These are phyloP conservation scores for Ochromonas danica DNA, from an alignment of 108 stramenopile genomes.

Conservation along the genomic window DNA sequence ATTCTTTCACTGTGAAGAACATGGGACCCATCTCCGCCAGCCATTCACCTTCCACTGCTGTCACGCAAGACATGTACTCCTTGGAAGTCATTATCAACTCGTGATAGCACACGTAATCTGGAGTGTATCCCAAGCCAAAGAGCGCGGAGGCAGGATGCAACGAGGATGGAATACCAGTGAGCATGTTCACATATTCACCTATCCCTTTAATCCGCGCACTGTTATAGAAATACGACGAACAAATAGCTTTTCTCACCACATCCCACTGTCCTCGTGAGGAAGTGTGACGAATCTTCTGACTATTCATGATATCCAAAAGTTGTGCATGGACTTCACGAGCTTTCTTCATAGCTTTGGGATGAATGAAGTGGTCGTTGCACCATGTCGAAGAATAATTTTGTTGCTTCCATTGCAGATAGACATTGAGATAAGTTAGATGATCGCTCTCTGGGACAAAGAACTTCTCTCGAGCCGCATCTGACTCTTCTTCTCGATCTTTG, in stretches of 20 bases:
- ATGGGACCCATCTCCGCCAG: constrained; percentile 96
- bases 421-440: constrained; percentile 93
- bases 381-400: constrained; percentile 85
- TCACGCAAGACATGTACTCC: constrained; percentile 70
- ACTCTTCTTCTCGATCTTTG: constrained; percentile 94
- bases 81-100: constrained; percentile 95
- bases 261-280: constrained; percentile 87
- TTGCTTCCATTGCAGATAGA: constrained; percentile 86
- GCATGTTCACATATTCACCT: constrained; percentile 97
- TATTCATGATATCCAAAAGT: constrained; percentile 92
- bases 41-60: constrained; percentile 98
- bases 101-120: constrained; percentile 97
- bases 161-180: constrained; percentile 63
- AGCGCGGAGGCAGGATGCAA: constrained; percentile 66
- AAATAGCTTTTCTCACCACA: constrained; percentile 90
- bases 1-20: constrained; percentile 92
- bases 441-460: constrained; percentile 99
- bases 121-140: constrained; percentile 94
- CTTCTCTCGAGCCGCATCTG: constrained; percentile 95
- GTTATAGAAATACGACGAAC: constrained; percentile 98
- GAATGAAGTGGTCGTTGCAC: constrained; percentile 95
- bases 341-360: constrained; percentile 91
- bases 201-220: constrained; percentile 92
- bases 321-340: constrained; percentile 92
- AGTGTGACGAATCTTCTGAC: constrained; percentile 77